phyloP scores from a whole-genome alignment of 139 green algal genomes.

The Trebouxia sp. region DNA sequence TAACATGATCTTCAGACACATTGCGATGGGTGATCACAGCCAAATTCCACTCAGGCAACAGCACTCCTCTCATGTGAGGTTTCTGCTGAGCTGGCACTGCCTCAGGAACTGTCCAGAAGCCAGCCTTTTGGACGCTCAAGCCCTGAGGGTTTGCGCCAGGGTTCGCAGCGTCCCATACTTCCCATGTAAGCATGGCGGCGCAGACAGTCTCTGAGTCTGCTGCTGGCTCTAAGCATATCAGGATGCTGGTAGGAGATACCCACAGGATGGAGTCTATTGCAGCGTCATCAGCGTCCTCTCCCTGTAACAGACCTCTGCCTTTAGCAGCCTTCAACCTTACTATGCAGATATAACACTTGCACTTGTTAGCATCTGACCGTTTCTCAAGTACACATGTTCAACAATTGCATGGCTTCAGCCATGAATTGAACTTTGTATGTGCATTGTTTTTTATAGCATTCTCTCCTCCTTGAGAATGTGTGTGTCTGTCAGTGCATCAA shows the following conservation, averaged over 20 bases:
- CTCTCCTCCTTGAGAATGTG: too few species aligned
- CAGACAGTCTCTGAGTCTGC: not conserved
- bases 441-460: too few species aligned
- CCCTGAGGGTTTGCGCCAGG: conserved; percentile 2
- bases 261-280: not conserved
- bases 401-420: too few species aligned
- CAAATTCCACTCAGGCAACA: not conserved
- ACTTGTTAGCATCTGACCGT: too few species aligned
- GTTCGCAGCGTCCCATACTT: not conserved
- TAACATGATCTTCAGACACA: not conserved
- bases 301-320: too few species aligned
- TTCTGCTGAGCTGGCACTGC: not conserved
- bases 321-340: too few species aligned
- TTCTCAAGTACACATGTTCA: too few species aligned
- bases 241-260: not conserved
- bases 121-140: not conserved
- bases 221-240: not conserved
- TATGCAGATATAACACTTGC: not conserved
- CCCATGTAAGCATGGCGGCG: conserved; percentile 6
- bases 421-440: too few species aligned
- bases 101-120: not conserved
- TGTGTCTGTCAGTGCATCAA: too few species aligned
- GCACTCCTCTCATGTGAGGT: not conserved
- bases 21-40: not conserved
- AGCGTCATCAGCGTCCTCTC: not conserved